Evolutionary conservation across 495 filamentous ascomycete genomes (phyloP), one percentile per base, ranked within the genome.

Genomic region (Parachaetomium inaequale): DNA sequence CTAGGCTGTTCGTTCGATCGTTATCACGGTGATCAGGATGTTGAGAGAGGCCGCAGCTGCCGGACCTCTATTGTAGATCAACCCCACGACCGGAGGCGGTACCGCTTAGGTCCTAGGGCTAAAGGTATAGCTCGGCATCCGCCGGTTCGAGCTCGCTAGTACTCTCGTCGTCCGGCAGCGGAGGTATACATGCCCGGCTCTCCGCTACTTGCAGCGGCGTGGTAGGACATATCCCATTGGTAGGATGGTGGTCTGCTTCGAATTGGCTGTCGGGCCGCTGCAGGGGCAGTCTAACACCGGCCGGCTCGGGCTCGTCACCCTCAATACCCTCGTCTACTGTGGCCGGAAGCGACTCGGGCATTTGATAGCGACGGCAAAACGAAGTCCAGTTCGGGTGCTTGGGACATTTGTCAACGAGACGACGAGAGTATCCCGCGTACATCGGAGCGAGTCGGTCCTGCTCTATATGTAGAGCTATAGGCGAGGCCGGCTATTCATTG

Each of bases 41-140:
- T 26, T 50, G 56, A 64, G 55, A 58, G 46, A 55, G 49, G 56
- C 40, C 0, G 62, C 56, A 55, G 62, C 55, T 60, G 43, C 29
- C 29, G 40, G 55, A 59, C 53, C 52, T 50, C 34, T 52, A 34
- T 46, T 53, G 54, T 63, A 26, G 34, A 52, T 63, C 34, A 63
- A 58, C 53, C 62, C 55, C 46, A 59, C 58, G 28, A 52, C 49
- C 14, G 26, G 49, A 32, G 49, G 49, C 49, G 23, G 46, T 14
- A 21, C 23, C 25, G 46, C 46, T 26, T 49, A 21, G 46, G 46
- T 21, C 61, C 40, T 64, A 23, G 51, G 43, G 57, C 63, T 17
- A 51, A 60, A 53, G 47, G 58, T 14, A 11, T 54, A 21, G 46
- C 46, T 49, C 46, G 46, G 46, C n/a, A n/a, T n/a, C n/a, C n/a